phyloP scores from a whole-genome alignment of 2,329 filamentous ascomycete species.

The Graphilbum ipis-grandicollis region DNA sequence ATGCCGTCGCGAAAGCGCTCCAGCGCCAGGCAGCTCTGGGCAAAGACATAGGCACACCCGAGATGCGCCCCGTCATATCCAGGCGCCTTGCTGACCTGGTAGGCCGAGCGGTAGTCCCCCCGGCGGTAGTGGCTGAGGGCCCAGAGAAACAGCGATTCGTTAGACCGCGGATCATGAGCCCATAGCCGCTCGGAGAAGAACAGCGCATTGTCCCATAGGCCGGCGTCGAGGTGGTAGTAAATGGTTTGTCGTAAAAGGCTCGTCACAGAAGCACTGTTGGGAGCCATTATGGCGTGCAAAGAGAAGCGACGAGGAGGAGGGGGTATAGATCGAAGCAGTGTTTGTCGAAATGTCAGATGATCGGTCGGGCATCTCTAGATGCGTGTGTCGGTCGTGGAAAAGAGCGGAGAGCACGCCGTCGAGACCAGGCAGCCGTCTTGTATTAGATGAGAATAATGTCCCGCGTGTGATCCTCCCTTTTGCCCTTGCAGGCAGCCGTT shows the following conservation, averaged over 20 bases:
- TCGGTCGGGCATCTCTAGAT: too few relatives aligned
- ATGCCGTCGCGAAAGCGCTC: constrained; percentile 70
- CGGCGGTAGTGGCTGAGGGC: constrained; percentile 71
- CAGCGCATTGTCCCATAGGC: constrained; percentile 73
- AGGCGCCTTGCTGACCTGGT: constrained; percentile 59
- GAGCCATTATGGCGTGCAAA: constrained; percentile 30
- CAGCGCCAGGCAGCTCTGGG: constrained; percentile 68
- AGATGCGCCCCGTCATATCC: constrained; percentile 58
- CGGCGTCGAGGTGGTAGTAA: constrained; percentile 70
- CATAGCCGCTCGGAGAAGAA: constrained; percentile 81
- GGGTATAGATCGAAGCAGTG: too few relatives aligned
- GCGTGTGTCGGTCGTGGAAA: too few relatives aligned
- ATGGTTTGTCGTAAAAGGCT: constrained; percentile 40
- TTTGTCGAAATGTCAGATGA: neutral
- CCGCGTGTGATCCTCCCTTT: too few relatives aligned
- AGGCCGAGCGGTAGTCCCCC: constrained; percentile 70
- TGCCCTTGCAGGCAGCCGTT: too few relatives aligned
- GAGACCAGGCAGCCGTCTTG: too few relatives aligned
- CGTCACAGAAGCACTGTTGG: constrained; percentile 29
- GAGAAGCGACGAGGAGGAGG: too few relatives aligned
- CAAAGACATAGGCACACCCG: constrained; percentile 82
- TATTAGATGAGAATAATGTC: too few relatives aligned
- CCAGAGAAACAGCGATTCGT: constrained; percentile 68
- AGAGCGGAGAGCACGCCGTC: too few relatives aligned
- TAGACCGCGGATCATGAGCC: constrained; percentile 65